A percentile compares a stretch with the other conserved stretches of the same genome.
These are phyloP conservation scores for Seminavis robusta DNA, from an alignment of 108 stramenopile genomes.

Conservation along the genomic window DNA sequence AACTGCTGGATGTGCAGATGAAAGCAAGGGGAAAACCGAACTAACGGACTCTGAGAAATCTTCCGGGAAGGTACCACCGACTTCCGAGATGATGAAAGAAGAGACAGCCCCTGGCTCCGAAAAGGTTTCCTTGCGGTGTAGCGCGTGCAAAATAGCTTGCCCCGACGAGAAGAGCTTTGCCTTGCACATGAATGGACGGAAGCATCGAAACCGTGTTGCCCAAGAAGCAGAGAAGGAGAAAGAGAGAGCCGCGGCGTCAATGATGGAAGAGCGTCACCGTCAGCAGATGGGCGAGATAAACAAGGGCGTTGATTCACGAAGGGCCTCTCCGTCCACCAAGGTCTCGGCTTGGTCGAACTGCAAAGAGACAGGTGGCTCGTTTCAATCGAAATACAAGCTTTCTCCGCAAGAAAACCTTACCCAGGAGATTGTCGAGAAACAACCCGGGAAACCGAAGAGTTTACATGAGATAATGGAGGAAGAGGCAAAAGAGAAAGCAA, in stretches of 20 bases:
- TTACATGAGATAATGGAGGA: too few relatives aligned
- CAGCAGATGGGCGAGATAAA: constrained; percentile 22
- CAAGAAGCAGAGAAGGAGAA: constrained; percentile 63
- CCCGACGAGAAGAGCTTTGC: constrained; percentile 58
- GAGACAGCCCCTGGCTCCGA: too few relatives aligned
- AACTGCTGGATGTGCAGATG: not conserved
- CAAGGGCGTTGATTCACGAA: constrained; percentile 1
- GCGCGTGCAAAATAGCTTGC: constrained; percentile 58
- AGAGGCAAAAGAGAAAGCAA: too few relatives aligned
- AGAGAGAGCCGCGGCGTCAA: constrained; percentile 41
- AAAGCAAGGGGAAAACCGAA: not conserved
- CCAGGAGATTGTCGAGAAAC: too few relatives aligned
- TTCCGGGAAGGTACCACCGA: too few relatives aligned
- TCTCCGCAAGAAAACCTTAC: too few relatives aligned
- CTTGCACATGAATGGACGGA: constrained; percentile 73
- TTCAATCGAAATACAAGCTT: too few relatives aligned
- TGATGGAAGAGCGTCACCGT: constrained; percentile 49
- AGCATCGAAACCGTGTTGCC: constrained; percentile 72
- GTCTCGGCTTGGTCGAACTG: too few relatives aligned
- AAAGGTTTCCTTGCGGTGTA: constrained; percentile 32
- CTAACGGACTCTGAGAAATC: not conserved
- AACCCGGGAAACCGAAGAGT: too few relatives aligned
- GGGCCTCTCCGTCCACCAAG: too few relatives aligned
- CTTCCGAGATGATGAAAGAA: not conserved
- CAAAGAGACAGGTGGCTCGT: too few relatives aligned